Evolutionary conservation across 129 eudicot genomes (phyloP).

Genomic region (Centella asiatica): DNA sequence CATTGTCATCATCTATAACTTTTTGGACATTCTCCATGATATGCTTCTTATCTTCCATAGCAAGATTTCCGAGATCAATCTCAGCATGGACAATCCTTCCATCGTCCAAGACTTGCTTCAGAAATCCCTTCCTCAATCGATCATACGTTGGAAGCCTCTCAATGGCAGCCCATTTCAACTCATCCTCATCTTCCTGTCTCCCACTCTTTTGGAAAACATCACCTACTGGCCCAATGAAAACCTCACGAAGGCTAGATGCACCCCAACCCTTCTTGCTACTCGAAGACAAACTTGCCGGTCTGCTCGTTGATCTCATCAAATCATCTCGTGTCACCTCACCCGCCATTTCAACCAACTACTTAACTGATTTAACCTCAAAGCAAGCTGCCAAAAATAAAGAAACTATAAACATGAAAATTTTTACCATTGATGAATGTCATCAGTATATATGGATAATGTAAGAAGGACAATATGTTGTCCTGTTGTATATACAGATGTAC

Average conservation of each 20-base stretch:
- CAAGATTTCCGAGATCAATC: constrained; percentile 51
- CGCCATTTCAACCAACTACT: constrained; percentile 25
- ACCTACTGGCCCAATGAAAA: constrained; percentile 32
- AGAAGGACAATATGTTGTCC: too few species aligned
- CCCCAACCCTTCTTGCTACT: constrained; percentile 50
- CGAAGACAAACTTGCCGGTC: constrained; percentile 38
- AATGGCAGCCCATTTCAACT: constrained; percentile 76
- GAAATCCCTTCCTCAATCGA: constrained; percentile 45
- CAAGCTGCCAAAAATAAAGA: background rate
- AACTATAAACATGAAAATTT: too few species aligned
- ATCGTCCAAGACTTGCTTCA: constrained; percentile 47
- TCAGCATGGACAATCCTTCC: constrained; percentile 48
- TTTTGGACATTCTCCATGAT: constrained; percentile 46
- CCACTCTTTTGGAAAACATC: constrained; percentile 35
- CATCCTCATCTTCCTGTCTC: constrained; percentile 40
- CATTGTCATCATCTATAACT: constrained; percentile 58
- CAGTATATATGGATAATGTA: too few species aligned
- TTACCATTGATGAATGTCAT: too few species aligned
- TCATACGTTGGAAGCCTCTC: constrained; percentile 73
- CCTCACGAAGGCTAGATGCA: constrained; percentile 47
- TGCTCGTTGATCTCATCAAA: constrained; percentile 43
- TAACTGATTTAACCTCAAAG: constrained; percentile 10
- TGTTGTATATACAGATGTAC: too few species aligned
- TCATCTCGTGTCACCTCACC: constrained; percentile 36
- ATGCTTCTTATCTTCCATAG: constrained; percentile 37